These are phyloP conservation scores for Bremia lactucae DNA, from an alignment of 352 stramenopile genomes.

Conservation along the genomic window DNA sequence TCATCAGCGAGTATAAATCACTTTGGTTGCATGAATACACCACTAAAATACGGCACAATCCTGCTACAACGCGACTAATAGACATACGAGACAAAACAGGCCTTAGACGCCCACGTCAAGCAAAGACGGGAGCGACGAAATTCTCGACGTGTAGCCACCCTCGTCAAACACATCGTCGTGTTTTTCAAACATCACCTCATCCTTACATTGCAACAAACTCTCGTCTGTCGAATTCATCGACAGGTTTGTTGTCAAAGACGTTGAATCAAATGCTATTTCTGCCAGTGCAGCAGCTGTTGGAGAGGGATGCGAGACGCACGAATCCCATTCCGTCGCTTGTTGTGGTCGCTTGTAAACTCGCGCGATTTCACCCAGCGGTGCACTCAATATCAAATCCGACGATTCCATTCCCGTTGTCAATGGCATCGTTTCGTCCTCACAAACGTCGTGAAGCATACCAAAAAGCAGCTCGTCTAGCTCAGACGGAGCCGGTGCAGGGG, in stretches of 20 bases:
- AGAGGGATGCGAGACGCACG: slow-evolving; percentile 8
- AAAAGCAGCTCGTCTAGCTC: slow-evolving; percentile 20
- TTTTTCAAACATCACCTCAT: slow-evolving; percentile 5
- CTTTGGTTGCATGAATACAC: too few species aligned
- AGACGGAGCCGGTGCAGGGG: slow-evolving; percentile 15
- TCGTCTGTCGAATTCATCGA: slow-evolving; percentile 4
- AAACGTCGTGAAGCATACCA: slow-evolving; percentile 17
- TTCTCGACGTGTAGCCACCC: slow-evolving; percentile 1
- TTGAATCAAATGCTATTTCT: not conserved
- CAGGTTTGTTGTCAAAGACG: not conserved
- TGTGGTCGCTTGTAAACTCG: slow-evolving; percentile 7
- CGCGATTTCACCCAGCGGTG: slow-evolving; percentile 10
- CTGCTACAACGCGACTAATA: slow-evolving; percentile 6
- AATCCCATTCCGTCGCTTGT: slow-evolving; percentile 5
- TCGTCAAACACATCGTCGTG: slow-evolving; percentile 3
- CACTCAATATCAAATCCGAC: slow-evolving; percentile 5
- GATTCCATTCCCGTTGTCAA: not conserved
- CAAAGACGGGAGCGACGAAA: not conserved
- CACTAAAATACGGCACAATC: too few species aligned
- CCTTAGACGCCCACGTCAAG: slow-evolving; percentile 15
- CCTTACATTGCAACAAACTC: slow-evolving; percentile 1
- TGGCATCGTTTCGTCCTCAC: slow-evolving; percentile 1
- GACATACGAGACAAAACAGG: slow-evolving; percentile 2
- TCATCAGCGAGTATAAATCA: too few species aligned
- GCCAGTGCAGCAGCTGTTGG: not conserved